Percentiles rank a stretch among this genome's conserved stretches.
Conservation (phyloP, 2,329 filamentous ascomycete species). For the Trichophyton equinum region DNA sequence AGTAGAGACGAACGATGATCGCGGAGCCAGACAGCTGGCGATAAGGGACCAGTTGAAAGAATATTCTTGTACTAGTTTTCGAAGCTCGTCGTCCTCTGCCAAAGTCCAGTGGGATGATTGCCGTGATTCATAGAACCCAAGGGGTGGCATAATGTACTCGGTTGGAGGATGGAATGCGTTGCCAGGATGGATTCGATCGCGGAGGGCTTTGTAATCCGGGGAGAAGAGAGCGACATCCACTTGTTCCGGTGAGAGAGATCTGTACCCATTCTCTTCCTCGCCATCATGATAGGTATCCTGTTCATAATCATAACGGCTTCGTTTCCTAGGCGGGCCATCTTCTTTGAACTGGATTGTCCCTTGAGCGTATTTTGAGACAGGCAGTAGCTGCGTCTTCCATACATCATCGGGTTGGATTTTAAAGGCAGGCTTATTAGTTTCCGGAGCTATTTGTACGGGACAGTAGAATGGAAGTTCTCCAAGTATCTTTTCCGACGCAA, state of each 20-base stretch:
- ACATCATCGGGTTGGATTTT: slow-evolving; percentile 54
- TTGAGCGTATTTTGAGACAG: slow-evolving; percentile 75
- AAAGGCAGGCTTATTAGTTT: slow-evolving; percentile 44
- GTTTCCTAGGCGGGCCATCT: slow-evolving; percentile 56
- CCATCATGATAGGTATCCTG: slow-evolving; percentile 31
- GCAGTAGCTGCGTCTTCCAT: slow-evolving; percentile 66
- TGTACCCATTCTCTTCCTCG: slow-evolving; percentile 31
- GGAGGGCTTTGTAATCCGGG: slow-evolving; percentile 75
- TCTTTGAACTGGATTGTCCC: slow-evolving; percentile 62
- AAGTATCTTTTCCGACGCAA: slow-evolving; percentile 62
- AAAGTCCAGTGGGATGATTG: slow-evolving; percentile 83
- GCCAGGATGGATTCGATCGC: slow-evolving; percentile 77
- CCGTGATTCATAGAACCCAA: slow-evolving; percentile 79
- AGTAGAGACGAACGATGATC: slow-evolving; percentile 68
- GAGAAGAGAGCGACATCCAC: slow-evolving; percentile 76
- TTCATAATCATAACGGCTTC: slow-evolving; percentile 65
- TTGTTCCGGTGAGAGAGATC: slow-evolving; percentile 50
- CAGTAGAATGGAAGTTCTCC: slow-evolving; percentile 72
- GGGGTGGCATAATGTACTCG: slow-evolving; percentile 79
- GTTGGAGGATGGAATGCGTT: slow-evolving; percentile 90
- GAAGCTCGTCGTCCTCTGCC: slow-evolving; percentile 80
- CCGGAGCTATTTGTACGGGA: slow-evolving; percentile 43
- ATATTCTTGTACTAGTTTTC: slow-evolving; percentile 74
- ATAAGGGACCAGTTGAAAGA: slow-evolving; percentile 98
- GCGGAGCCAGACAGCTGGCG: slow-evolving; percentile 61